Conservation (phyloP, 2,329 filamentous ascomycete species). For the Paraphaeosphaeria sporulosa region DNA sequence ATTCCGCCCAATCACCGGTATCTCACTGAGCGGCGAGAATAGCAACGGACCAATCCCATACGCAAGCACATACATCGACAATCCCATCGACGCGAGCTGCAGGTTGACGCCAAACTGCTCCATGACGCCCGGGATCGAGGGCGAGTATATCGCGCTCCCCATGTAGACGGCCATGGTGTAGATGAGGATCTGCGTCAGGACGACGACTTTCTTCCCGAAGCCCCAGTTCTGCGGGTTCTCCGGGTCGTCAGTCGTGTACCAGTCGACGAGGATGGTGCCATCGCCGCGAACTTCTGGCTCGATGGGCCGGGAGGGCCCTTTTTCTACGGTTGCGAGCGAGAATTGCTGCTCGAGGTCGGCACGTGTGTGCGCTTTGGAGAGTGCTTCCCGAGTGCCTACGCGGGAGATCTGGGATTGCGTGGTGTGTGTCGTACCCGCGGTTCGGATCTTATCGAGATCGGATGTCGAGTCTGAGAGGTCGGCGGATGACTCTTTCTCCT, state of each 20-base stretch:
- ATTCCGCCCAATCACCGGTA: slow-evolving; percentile 72
- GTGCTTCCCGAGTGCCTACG: slow-evolving; percentile 47
- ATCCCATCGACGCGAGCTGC: slow-evolving; percentile 63
- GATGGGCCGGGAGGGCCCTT: slow-evolving; percentile 46
- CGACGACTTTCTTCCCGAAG: slow-evolving; percentile 44
- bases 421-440: slow-evolving; percentile 35
- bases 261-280: slow-evolving; percentile 52
- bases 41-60: slow-evolving; percentile 69
- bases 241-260: slow-evolving; percentile 52
- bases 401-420: slow-evolving; percentile 41
- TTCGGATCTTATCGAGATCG: slow-evolving; percentile 46
- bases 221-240: slow-evolving; percentile 53
- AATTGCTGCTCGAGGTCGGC: slow-evolving; percentile 53
- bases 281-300: slow-evolving; percentile 45
- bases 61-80: slow-evolving; percentile 70
- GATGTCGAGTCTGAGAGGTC: slow-evolving; percentile 17
- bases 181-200: slow-evolving; percentile 56
- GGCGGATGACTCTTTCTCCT: slow-evolving; percentile 23
- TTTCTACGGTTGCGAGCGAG: slow-evolving; percentile 44
- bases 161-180: slow-evolving; percentile 69
- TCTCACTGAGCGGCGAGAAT: slow-evolving; percentile 72
- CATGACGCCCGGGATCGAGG: slow-evolving; percentile 57
- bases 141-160: slow-evolving; percentile 61
- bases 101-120: slow-evolving; percentile 61
- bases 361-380: slow-evolving; percentile 44